phyloP scores from a whole-genome alignment of 257 asterid species.

The Nicotiana paniculata region DNA sequence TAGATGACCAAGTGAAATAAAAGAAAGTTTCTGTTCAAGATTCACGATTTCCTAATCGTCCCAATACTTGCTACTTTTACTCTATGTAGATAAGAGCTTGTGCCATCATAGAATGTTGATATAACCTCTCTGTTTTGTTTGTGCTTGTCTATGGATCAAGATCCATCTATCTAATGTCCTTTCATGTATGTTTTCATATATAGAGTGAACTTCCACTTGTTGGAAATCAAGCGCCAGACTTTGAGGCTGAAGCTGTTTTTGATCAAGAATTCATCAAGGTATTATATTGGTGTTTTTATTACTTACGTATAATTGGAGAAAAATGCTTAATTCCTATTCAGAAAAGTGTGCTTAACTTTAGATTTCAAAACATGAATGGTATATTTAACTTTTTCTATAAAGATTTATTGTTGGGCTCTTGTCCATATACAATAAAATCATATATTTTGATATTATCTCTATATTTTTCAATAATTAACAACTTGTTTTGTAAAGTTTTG shows the following conservation, averaged over 20 bases:
- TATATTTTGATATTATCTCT: background rate
- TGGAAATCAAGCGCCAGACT: conserved; percentile 89
- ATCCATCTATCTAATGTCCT: background rate
- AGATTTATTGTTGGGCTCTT: background rate
- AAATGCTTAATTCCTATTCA: background rate
- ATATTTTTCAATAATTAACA: background rate
- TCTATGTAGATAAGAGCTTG: background rate
- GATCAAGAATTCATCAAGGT: conserved; percentile 89
- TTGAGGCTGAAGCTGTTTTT: conserved; percentile 96
- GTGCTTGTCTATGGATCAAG: background rate
- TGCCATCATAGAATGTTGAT: background rate
- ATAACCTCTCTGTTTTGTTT: background rate
- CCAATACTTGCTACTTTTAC: background rate
- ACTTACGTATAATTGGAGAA: background rate
- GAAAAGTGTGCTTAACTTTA: background rate
- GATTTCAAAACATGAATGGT: background rate
- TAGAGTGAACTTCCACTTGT: conserved; percentile 84
- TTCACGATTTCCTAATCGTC: background rate
- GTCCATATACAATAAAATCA: background rate
- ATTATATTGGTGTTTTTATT: background rate
- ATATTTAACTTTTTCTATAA: background rate
- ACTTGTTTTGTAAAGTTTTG: background rate
- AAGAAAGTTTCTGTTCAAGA: background rate
- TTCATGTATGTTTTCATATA: background rate
- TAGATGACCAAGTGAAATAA: background rate